A percentile compares a stretch with the other conserved stretches of the same genome.
Conservation (phyloP, 2,329 filamentous ascomycete genomes). For the Waltergamsia citrina region DNA sequence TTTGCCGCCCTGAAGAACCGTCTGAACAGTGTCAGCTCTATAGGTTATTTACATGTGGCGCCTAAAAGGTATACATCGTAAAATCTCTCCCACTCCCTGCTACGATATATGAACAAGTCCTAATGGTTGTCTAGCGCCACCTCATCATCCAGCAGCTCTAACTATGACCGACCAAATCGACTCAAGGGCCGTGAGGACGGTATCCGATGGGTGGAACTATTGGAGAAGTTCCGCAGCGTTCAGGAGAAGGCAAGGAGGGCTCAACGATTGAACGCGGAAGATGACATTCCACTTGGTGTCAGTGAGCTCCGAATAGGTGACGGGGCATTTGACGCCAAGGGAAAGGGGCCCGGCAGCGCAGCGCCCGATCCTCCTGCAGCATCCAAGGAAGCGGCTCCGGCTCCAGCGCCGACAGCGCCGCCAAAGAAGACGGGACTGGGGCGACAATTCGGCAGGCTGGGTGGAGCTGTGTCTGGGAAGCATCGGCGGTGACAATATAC, state of each 20-base stretch:
- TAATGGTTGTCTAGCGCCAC: slow-evolving; percentile 23
- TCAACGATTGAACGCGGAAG: slow-evolving; percentile 48
- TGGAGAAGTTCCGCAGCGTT: slow-evolving; percentile 89
- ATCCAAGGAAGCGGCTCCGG: slow-evolving; percentile 38
- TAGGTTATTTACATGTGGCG: slow-evolving; percentile 84
- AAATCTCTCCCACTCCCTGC: too few relatives aligned
- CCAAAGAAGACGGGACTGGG: slow-evolving; percentile 56
- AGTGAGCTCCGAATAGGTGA: slow-evolving; percentile 32
- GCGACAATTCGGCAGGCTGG: slow-evolving; percentile 59
- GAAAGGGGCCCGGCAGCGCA: slow-evolving; percentile 27
- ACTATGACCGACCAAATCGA: slow-evolving; percentile 65
- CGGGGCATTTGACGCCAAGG: slow-evolving; percentile 25
- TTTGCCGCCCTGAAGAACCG: slow-evolving; percentile 96
- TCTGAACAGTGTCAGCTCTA: slow-evolving; percentile 92
- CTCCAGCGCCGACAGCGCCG: slow-evolving; percentile 29
- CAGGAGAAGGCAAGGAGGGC: slow-evolving; percentile 76
- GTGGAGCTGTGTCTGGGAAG: slow-evolving; percentile 60
- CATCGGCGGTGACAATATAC: slow-evolving; percentile 35
- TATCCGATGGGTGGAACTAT: slow-evolving; percentile 84
- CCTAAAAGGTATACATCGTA: slow-evolving; percentile 63
- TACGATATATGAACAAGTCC: not conserved
- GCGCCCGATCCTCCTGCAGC: slow-evolving; percentile 21
- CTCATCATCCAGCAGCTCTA: slow-evolving; percentile 38
- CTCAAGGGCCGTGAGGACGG: slow-evolving; percentile 77
- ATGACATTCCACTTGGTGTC: slow-evolving; percentile 37